Evolutionary conservation across 2,329 filamentous ascomycete genomes (phyloP), one percentile per base, ranked within the genome.

Genomic region (Xylogone sp.): DNA sequence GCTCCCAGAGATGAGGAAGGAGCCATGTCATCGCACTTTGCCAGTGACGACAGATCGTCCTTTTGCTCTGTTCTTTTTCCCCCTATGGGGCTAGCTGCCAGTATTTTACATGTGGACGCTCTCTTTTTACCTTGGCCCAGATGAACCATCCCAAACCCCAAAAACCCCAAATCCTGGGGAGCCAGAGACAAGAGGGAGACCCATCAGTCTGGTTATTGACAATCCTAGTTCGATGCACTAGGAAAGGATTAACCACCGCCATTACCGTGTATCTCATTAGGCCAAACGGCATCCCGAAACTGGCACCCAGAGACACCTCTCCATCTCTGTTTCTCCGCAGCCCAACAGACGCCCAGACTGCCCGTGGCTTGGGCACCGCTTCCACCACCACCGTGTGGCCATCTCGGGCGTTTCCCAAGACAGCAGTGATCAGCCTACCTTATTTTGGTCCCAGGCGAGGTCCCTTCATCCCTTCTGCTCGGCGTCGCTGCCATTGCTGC

Each of bases 361-460:
- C 24, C 34, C 34, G 34, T 39, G 34, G 34, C 34, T 39, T 39
- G n/a, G n/a, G 5, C 5, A 16, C n/a, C 34, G 34, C 13, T 39
- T 39, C 34, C 10, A 39, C 34, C 34, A 39, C 34, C 49, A 49
- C 21, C 42, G 39, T 31, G 43, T 39, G 42, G 31, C 47, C 34
- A 46, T 22, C 43, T 43, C 43, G 24, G 22, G 47, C 43, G 49
- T 31, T 50, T 46, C 44, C 45, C 6, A 56, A 57, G 34, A 29
- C 16, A 52, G 55, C 42, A 54, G 42, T 47, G 57, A 59, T 59
- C 53, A 54, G 39, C 57, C 46, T 56, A 57, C 55, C 56, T 59
- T 59, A 59, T 57, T 54, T 56, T 43, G 47, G 50, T 50, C 49
- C 24, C 24, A 5, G 10, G 24, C 5, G 10, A 5, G 5, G 24